These are phyloP conservation scores for Pyrenophora graminea DNA, from an alignment of 2,329 filamentous ascomycete species.

Conservation along the genomic window DNA sequence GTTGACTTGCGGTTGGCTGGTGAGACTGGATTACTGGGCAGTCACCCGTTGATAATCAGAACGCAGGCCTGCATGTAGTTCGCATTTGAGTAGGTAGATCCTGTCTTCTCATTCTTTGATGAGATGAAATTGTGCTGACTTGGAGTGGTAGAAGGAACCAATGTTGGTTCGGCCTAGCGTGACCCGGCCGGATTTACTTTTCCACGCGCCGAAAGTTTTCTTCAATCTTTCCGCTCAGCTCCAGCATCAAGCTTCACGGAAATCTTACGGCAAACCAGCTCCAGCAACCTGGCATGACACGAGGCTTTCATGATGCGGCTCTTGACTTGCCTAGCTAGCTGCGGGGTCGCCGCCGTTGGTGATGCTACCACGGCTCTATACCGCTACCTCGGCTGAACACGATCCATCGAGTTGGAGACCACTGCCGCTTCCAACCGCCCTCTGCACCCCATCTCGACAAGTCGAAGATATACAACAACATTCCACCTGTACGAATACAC, in stretches of 20 bases:
- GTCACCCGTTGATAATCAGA: too few relatives aligned
- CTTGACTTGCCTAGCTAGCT: neutral
- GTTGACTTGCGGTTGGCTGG: too few relatives aligned
- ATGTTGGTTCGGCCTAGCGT: constrained; percentile 1
- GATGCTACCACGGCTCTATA: constrained; percentile 10
- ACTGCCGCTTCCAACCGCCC: constrained; percentile 36
- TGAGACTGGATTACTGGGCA: too few relatives aligned
- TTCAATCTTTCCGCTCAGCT: constrained; percentile 11
- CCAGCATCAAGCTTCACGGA: constrained; percentile 12
- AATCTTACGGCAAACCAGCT: constrained; percentile 8
- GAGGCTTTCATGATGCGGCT: neutral
- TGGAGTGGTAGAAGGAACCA: too few relatives aligned
- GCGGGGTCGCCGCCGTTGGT: constrained; percentile 5
- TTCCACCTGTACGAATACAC: constrained; percentile 19
- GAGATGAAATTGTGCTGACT: too few relatives aligned
- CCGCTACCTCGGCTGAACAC: constrained; percentile 41
- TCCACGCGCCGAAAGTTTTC: constrained; percentile 13
- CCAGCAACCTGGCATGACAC: constrained; percentile 4
- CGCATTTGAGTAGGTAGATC: too few relatives aligned
- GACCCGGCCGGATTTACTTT: constrained; percentile 21
- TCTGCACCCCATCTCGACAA: constrained; percentile 24
- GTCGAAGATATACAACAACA: constrained; percentile 21
- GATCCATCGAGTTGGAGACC: constrained; percentile 38
- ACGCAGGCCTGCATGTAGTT: too few relatives aligned
- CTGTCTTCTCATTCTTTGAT: too few relatives aligned